Percentiles rank a stretch among this genome's conserved stretches.
These are phyloP conservation scores for Neopestalotiopsis sp. DNA, from an alignment of 2,329 filamentous ascomycete genomes.

Conservation along the genomic window DNA sequence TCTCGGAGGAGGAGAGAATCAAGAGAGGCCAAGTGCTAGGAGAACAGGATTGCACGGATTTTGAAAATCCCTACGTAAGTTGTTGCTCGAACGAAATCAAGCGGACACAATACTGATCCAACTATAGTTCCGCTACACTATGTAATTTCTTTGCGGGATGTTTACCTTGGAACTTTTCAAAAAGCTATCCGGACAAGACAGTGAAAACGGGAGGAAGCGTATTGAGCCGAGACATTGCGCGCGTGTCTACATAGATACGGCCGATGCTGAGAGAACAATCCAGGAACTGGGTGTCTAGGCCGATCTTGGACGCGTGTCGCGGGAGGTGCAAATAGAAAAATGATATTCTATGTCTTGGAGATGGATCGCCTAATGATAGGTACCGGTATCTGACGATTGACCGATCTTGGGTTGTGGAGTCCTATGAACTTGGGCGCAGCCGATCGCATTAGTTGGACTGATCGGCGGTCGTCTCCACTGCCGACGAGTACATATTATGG, in stretches of 20 bases:
- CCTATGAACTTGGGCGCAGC: not conserved
- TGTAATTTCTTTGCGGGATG: slow-evolving; percentile 7
- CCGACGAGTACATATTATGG: not conserved
- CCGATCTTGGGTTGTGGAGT: not conserved
- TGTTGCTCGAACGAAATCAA: not conserved
- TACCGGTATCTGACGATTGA: not conserved
- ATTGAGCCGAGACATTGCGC: not conserved
- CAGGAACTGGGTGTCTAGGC: not conserved
- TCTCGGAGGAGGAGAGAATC: slow-evolving; percentile 41
- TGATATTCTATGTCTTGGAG: not conserved
- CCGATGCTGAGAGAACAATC: not conserved
- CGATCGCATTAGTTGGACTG: not conserved
- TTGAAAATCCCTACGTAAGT: slow-evolving; percentile 44
- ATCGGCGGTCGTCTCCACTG: not conserved
- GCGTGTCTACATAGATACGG: not conserved
- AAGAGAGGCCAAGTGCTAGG: slow-evolving; percentile 39
- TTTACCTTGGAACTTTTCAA: not conserved
- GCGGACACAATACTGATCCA: not conserved
- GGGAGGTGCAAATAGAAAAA: not conserved
- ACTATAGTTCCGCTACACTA: slow-evolving; percentile 20
- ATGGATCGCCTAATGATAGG: not conserved
- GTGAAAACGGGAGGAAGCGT: not conserved
- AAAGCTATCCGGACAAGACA: not conserved
- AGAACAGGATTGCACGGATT: slow-evolving; percentile 43
- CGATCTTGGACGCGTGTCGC: not conserved